phyloP scores from a whole-genome alignment of 495 filamentous ascomycete species.

The Stereocaulon alpinum region DNA sequence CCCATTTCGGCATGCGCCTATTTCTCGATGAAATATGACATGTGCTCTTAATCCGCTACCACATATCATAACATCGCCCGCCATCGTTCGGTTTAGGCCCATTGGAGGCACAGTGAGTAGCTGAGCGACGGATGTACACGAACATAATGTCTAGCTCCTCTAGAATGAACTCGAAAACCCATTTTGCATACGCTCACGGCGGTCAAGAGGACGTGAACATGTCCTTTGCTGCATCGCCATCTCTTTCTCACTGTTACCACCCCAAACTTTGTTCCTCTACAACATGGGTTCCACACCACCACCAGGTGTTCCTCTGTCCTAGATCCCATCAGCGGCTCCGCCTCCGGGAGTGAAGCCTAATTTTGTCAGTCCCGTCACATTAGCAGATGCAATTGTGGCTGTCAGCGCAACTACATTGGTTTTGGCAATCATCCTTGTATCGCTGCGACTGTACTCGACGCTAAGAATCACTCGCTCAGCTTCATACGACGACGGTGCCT shows the following conservation, averaged over 20 bases:
- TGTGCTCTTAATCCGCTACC: too few relatives aligned
- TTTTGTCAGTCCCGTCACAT: slow-evolving; percentile 4
- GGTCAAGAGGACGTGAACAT: not conserved
- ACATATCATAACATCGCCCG: too few relatives aligned
- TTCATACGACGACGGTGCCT: slow-evolving; percentile 9
- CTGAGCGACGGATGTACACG: too few relatives aligned
- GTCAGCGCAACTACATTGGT: not conserved
- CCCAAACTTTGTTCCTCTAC: not conserved
- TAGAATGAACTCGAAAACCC: too few relatives aligned
- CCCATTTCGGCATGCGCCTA: not conserved
- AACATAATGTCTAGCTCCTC: too few relatives aligned
- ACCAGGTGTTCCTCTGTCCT: not conserved
- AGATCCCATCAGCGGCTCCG: slow-evolving; percentile 1
- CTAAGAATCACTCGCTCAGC: slow-evolving; percentile 8
- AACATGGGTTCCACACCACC: slow-evolving; percentile 2
- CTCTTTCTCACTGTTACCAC: not conserved
- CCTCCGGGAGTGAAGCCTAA: not conserved
- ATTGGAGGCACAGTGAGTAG: too few relatives aligned
- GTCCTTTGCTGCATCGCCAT: not conserved
- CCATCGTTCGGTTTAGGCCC: too few relatives aligned
- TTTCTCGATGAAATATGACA: too few relatives aligned
- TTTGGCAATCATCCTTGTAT: not conserved
- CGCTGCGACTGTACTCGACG: slow-evolving; percentile 7
- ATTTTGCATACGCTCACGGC: not conserved
- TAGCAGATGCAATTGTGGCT: not conserved